Base-by-base conservation (phyloP, 2,329 filamentous ascomycete species). In the Neonectria ditissima region DNA sequence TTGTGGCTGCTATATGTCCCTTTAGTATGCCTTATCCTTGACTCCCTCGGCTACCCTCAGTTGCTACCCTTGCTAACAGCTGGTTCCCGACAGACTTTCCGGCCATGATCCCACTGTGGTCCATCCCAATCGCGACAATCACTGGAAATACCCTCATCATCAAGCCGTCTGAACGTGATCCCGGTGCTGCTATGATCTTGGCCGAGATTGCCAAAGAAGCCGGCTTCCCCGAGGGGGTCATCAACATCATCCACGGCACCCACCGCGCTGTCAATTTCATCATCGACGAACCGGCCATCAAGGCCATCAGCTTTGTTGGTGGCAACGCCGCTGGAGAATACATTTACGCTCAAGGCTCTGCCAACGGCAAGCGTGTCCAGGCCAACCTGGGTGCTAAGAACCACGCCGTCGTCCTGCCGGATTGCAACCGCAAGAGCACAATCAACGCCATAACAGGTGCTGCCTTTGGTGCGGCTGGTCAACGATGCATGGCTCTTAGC, bases 101-200 rank as follows among this genome's bases (percentile, higher is more conserved):
- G 34, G 91, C 91, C 69, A 93, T 93, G 91, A 93, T 94, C 76
- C 91, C 91, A 2, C 83, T 94, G 18, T 94, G 91, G 91, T 92
- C 86, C 63, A 92, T 94, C 62, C 91, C 91, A n/a, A 90, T 93
- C 70, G 91, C 91, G 34, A 91, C 91, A 18, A 86, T 93, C 22
- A 92, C 90, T 16, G 91, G 91, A 57, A 93, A 93, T 81, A 92
- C 90, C 9, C 82, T 92, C 62, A 85, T 94, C 68, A 82, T 94
- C 71, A 94, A 94, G 84, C 91, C 91, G 3, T 93, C 91, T 1
- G 91, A 94, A 81, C 86, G 91, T 62, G 91, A 93, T 73, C 91
- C 91, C 4, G 91, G 91, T 63, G 91, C 91, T 7, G 87, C 88
- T 68, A 92, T 94, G 89, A 93, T 94, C 74, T 82, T 93, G 24